Evolutionary conservation across 805 yeast genomes (phyloP).

Genomic region (Nakazawaea ambrosiae): DNA sequence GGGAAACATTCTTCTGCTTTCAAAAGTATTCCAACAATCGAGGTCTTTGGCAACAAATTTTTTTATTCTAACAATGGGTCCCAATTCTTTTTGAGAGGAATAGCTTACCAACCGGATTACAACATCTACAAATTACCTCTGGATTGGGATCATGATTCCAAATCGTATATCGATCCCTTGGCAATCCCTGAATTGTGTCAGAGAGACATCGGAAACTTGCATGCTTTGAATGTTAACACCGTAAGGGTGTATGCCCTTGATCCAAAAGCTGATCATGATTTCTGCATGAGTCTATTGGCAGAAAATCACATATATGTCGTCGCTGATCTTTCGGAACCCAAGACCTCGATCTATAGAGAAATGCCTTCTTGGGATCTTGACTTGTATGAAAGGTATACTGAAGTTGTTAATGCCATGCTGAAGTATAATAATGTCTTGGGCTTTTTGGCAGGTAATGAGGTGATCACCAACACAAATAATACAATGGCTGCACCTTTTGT

Average conservation of each 20-base stretch:
- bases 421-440: slow-evolving; percentile 32
- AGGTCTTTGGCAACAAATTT: slow-evolving; percentile 26
- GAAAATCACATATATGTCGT: slow-evolving; percentile 39
- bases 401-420: slow-evolving; percentile 33
- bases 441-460: slow-evolving; percentile 35
- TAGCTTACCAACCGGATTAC: slow-evolving; percentile 30
- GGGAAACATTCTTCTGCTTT: no score
- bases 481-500: slow-evolving; percentile 40
- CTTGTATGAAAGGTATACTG: slow-evolving; percentile 34
- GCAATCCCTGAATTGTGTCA: slow-evolving; percentile 25
- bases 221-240: slow-evolving; percentile 27
- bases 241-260: slow-evolving; percentile 33
- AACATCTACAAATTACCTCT: slow-evolving; percentile 18
- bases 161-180: slow-evolving; percentile 29
- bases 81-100: slow-evolving; percentile 32
- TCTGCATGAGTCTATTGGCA: slow-evolving; percentile 28
- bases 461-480: slow-evolving; percentile 28
- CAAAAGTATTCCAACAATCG: slow-evolving; percentile 16
- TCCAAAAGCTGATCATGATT: slow-evolving; percentile 31
- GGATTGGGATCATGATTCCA: slow-evolving; percentile 11
- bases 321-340: slow-evolving; percentile 38
- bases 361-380: slow-evolving; percentile 28
- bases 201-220: slow-evolving; percentile 28
- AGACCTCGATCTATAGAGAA: slow-evolving; percentile 25
- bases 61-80: slow-evolving; percentile 24